Evolutionary conservation across 768 basidiomycete genomes (phyloP), one percentile per base, ranked within the genome.

Genomic region (Amyloporia xantha): DNA sequence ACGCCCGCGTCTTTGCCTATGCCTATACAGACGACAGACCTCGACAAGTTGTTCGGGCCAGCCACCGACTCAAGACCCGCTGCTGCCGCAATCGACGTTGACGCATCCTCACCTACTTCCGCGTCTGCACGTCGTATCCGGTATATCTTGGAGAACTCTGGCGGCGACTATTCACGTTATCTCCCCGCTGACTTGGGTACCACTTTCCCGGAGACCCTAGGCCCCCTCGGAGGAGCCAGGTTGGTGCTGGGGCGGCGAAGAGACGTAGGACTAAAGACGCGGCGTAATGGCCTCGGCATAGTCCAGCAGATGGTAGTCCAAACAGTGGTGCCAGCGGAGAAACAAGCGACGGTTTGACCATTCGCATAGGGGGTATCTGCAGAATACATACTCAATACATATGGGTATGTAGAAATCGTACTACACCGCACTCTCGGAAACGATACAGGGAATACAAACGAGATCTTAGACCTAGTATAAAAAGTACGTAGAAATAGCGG

Each of bases 141-240:
- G 38, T 47, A 44, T 27, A 54, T 59, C 52, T 59, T 64, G 40
- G 76, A 78, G 57, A 49, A 41, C 21, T 50, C 64, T 13, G 75
- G 68, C 3, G 78, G 79, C 24, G 73, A 79, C 54, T 84, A 84
- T 55, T 64, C 71, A 13, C 70, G 70, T 30, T 77, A 74, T 53
- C 59, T 73, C 39, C 65, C 70, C 7, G 48, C 50, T 10, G 40
- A 54, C 21, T 54, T 62, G 6, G 54, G 57, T 38, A 72, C 59
- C 39, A 42, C 59, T 20, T 57, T 58, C 7, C 47, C 62, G 30
- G 62, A 54, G 30, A 51, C 65, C 42, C 60, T 74, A n/a, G 70
- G 71, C 35, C 69, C 77, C 4, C 47, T 73, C 24, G 67, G 69
- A 26, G 66, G 72, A 19, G 75, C 78, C 19, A 63, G 62, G 11